phyloP scores from a whole-genome alignment of 2,329 filamentous ascomycete species.

The Stylonectria norvegica region DNA sequence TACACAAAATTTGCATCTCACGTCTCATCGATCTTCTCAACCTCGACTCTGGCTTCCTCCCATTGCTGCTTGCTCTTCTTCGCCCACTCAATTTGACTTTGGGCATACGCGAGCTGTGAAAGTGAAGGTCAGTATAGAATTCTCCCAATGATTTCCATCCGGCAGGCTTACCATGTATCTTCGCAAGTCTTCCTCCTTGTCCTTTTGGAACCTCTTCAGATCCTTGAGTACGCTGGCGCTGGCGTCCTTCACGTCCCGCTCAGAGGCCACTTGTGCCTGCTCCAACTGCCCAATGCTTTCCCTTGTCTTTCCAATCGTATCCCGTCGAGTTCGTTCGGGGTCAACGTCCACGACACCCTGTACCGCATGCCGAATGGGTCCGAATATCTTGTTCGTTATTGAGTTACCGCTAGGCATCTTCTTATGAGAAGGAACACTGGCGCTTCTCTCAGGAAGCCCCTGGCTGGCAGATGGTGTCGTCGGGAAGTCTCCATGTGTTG shows the following conservation, averaged over 20 bases:
- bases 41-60: slow-evolving; percentile 84
- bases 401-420: slow-evolving; percentile 85
- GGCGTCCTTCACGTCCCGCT: slow-evolving; percentile 89
- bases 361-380: slow-evolving; percentile 89
- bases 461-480: slow-evolving; percentile 70
- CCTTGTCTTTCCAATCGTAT: slow-evolving; percentile 92
- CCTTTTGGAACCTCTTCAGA: slow-evolving; percentile 84
- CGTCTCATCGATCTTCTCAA: slow-evolving; percentile 76
- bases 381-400: slow-evolving; percentile 91
- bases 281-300: slow-evolving; percentile 84
- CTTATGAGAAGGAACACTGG: slow-evolving; percentile 55
- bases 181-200: slow-evolving; percentile 92
- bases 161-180: slow-evolving; percentile 81
- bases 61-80: slow-evolving; percentile 85
- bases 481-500: slow-evolving; percentile 70
- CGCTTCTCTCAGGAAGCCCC: slow-evolving; percentile 57
- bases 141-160: neutral
- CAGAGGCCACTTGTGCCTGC: slow-evolving; percentile 82
- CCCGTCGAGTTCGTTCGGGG: slow-evolving; percentile 84
- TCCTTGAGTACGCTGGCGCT: slow-evolving; percentile 85
- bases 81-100: slow-evolving; percentile 92
- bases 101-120: slow-evolving; percentile 78
- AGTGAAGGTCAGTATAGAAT: slow-evolving; percentile 19
- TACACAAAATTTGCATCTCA: slow-evolving; percentile 26
- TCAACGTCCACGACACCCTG: slow-evolving; percentile 96